A percentile compares a stretch with the other conserved stretches of the same genome.
Evolutionary conservation across 176 grass and related monocot species (phyloP).

Genomic region (Rhipidocladum racemiflorum): DNA sequence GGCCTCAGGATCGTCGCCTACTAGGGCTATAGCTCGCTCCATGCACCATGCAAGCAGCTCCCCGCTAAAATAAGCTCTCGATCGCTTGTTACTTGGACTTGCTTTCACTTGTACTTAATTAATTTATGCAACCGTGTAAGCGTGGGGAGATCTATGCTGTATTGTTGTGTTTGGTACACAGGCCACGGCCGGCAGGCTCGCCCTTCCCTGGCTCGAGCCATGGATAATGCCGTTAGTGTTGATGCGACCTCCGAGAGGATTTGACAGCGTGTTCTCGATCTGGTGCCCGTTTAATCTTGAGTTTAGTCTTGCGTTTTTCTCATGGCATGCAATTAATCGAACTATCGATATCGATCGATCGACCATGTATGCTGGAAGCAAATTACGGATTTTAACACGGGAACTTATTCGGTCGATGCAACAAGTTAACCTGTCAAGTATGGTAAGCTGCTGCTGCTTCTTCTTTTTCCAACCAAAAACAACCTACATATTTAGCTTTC

Average conservation of each 20-base stretch:
- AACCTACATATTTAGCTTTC: neutral
- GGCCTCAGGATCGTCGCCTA: no score
- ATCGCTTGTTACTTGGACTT: no score
- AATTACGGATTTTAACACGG: neutral
- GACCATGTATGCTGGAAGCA: neutral
- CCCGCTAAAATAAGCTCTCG: no score
- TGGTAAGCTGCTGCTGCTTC: neutral
- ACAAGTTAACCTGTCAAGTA: neutral
- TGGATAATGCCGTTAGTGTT: neutral
- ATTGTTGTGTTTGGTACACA: neutral
- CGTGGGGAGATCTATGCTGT: constrained; percentile 22
- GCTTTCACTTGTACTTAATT: no score
- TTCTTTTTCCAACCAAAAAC: neutral
- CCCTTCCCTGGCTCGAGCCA: neutral
- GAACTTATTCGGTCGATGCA: neutral
- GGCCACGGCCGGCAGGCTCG: neutral
- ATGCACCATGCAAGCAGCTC: no score
- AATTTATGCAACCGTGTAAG: neutral
- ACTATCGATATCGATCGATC: neutral
- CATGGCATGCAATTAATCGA: neutral
- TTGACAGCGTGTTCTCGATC: neutral
- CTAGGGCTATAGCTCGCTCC: no score
- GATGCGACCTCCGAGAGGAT: neutral
- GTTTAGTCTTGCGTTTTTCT: neutral
- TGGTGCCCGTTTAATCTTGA: neutral